Base-by-base conservation (phyloP, 257 asterid species). In the Solanum microdontum region DNA sequence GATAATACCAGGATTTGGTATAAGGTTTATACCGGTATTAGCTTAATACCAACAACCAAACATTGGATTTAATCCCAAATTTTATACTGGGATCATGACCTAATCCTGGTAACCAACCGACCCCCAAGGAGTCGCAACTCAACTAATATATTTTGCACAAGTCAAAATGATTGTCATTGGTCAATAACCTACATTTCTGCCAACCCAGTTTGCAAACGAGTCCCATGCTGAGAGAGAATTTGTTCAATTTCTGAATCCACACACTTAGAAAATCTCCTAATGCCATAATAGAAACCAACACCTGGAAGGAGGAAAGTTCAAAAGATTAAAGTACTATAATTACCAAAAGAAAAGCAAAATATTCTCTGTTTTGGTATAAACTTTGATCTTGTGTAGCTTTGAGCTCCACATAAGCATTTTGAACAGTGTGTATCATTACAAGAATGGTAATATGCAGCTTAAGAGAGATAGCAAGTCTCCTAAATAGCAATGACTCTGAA, bases 201-300 rank as follows among this genome's bases (percentile, higher is more conserved):
- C 90, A 96, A 77, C 87, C 92, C 97, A 83, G 64, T 89, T 91
- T 96, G 98, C 84, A 96, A 84, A 69, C 93, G 92, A 87, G 93
- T 96, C 89, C 98, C 98, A 64, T 92, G 92, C 91, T 93, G 86
- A 39, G 98, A 92, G 89, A 95, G 94, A 89, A 94, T 70, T 51
- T 87, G 90, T 11, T 93, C 94, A 84, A 88, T 76, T 85, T 89
- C 66, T 73, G 91, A 87, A 72, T 86, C 88, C 14, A 89, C 83
- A 17, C 95, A 91, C 85, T 87, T 92, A 2, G 28, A 19, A 30
- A 87, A 58, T 7, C 84, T 85, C 93, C 88, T 89, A 39, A 88
- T 0, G 69, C 96, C 97, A 75, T 86, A 89, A 89, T 24, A 12
- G 84, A 62, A 70, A 82, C 90, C 93, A 93, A 87, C 88, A 76